Conservation (phyloP, 2,329 filamentous ascomycete species). For the Macrophomina tecta region DNA sequence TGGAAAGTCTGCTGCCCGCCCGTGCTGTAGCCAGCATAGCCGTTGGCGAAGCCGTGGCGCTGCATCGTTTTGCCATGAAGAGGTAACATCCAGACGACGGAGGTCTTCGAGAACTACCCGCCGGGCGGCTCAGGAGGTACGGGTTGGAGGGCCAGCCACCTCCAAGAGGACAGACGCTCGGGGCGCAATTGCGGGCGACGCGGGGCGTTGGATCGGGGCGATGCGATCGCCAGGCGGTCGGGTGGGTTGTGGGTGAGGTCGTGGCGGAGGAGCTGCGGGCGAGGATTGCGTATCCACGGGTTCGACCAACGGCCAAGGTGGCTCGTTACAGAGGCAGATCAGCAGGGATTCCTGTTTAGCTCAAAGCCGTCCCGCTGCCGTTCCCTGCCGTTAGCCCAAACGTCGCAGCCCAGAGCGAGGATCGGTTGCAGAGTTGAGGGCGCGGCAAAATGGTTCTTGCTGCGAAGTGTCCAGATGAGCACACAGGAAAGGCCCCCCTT, state of each 20-base stretch:
- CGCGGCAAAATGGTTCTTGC: conserved; percentile 5
- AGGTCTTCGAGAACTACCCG: conserved; percentile 14
- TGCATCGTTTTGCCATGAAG: conserved; percentile 83
- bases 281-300: conserved; percentile 25
- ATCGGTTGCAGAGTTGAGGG: conserved; percentile 2
- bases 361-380: conserved; percentile 19
- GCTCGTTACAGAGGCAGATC: conserved; percentile 26
- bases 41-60: conserved; percentile 86
- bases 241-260: conserved; percentile 24
- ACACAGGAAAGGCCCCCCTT: conserved; percentile 9
- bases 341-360: conserved; percentile 26
- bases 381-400: conserved; percentile 18
- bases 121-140: conserved; percentile 27
- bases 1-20: conserved; percentile 75
- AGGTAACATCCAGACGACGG: conserved; percentile 59
- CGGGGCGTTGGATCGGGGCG: conserved; percentile 13
- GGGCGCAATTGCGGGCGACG: conserved; percentile 21
- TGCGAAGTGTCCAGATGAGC: conserved; percentile 14
- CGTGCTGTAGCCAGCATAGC: conserved; percentile 71
- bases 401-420: conserved; percentile 13
- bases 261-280: conserved; percentile 20
- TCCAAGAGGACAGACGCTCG: conserved; percentile 8
- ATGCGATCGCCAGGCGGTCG: conserved; percentile 26
- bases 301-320: conserved; percentile 26
- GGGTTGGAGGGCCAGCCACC: conserved; percentile 24